Base-by-base conservation (phyloP, 2,329 filamentous ascomycete genomes). In the Dothideomycetes sp. region DNA sequence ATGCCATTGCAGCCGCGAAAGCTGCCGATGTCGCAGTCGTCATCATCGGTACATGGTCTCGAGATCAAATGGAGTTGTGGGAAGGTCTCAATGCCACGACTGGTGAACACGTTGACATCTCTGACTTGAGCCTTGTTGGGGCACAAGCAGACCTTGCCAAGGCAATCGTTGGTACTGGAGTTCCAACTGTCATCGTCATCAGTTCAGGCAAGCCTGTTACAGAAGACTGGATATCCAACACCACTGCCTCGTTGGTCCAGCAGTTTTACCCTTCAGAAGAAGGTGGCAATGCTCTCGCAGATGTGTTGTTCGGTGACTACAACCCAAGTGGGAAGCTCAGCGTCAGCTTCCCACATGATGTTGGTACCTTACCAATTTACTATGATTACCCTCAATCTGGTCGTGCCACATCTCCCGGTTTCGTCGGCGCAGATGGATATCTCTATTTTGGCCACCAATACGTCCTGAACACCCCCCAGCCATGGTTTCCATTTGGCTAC, bases 251-350 rank as follows among this genome's bases (percentile, higher is more conserved):
- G 0, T 68, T 86, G 0, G 63, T 85, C 0, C 81, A 85, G 53
- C 80, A 84, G 56, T 85, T 85, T 60, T 86, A 85, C 50, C 78
- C 79, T 5, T 79, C 76, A 0, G 79, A 84, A 50, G 65, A 83
- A 60, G 79, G 78, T 17, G 79, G 79, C 0, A 63, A 77, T 43
- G 79, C 78, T 1, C 66, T 83, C 1, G 79, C 79, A 0, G 76
- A 81, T 45, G 65, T 83, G 19, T 64, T 83, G 2, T 79, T 76
- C 49, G 79, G 79, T 18, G 64, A 74, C 40, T 69, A 73, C 38
- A 81, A 79, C 55, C 79, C 79, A 0, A 77, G 72, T 1, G 79
- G 79, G 30, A 79, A 75, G 54, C 68, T 83, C 10, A 70, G 72
- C 1, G 77, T 84, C 24, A 75, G 73, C 9, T 78, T 85, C 53